phyloP scores from a whole-genome alignment of 805 yeast genomes.

The Lipomyces chichibuensis region DNA sequence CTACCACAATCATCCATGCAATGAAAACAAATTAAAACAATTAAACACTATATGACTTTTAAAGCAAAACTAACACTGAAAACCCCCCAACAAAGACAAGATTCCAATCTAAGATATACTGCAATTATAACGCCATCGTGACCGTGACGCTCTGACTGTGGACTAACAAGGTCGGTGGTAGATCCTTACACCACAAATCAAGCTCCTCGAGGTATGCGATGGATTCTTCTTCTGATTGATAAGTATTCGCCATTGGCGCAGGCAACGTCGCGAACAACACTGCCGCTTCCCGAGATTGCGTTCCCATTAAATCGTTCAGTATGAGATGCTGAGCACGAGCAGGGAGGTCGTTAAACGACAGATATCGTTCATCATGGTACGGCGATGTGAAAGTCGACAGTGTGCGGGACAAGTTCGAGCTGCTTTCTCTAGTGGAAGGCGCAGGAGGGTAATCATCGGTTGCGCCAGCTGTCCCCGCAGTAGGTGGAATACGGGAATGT shows the following conservation, averaged over 20 bases:
- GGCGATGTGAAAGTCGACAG: constrained; percentile 8
- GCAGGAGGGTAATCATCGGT: constrained; percentile 21
- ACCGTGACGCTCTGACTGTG: constrained; percentile 96
- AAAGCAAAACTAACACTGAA: neutral
- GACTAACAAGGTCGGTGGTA: constrained; percentile 81
- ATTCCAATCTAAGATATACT: neutral
- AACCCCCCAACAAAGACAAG: neutral
- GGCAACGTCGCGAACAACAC: constrained; percentile 89
- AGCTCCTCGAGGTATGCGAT: constrained; percentile 74
- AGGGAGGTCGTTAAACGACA: constrained; percentile 82
- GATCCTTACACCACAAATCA: constrained; percentile 75
- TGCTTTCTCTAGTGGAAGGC: constrained; percentile 17
- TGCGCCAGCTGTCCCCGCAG: constrained; percentile 5
- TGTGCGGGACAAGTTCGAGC: constrained; percentile 38
- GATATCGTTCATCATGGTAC: constrained; percentile 34
- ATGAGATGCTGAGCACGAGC: constrained; percentile 89
- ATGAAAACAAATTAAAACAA: neutral
- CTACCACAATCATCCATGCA: neutral
- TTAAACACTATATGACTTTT: neutral
- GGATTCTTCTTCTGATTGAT: constrained; percentile 66
- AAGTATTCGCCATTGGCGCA: constrained; percentile 82
- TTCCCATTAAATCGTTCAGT: constrained; percentile 80
- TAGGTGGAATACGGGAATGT: constrained; percentile 8
- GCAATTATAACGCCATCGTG: constrained; percentile 74
- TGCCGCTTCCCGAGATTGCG: constrained; percentile 63